Percentiles rank a stretch among this genome's conserved stretches.
These are phyloP conservation scores for Pythium rhizo-oryzae DNA, from an alignment of 352 stramenopile genomes.

Conservation along the genomic window DNA sequence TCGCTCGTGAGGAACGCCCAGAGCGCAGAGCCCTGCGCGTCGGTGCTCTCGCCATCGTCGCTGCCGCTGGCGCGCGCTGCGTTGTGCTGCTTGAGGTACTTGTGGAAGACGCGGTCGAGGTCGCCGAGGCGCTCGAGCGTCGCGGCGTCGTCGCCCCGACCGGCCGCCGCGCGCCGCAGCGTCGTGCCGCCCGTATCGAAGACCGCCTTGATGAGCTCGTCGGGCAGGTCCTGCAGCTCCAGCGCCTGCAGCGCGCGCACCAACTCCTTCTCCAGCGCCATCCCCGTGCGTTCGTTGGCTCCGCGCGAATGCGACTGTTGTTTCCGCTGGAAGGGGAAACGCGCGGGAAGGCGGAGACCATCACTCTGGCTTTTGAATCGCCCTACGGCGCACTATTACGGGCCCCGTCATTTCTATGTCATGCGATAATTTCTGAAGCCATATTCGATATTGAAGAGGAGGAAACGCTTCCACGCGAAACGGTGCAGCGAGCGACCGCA, in stretches of 20 bases:
- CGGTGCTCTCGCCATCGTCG: background rate
- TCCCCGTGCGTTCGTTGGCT: slow-evolving; percentile 2
- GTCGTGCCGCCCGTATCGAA: slow-evolving; percentile 75
- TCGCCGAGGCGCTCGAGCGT: slow-evolving; percentile 47
- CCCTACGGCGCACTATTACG: background rate
- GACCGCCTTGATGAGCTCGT: slow-evolving; percentile 50
- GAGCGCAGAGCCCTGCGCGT: slow-evolving; percentile 28
- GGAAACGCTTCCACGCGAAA: slow-evolving; percentile 5
- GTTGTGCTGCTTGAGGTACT: slow-evolving; percentile 52
- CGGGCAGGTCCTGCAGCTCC: slow-evolving; percentile 54
- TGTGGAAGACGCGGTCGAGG: slow-evolving; percentile 55
- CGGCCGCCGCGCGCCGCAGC: slow-evolving; percentile 28
- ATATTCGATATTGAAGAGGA: background rate
- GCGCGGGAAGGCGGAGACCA: slow-evolving; percentile 26
- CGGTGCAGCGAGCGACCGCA: too few species aligned
- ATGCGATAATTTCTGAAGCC: background rate
- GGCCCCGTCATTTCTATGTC: too few species aligned
- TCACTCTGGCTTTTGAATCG: slow-evolving; percentile 29
- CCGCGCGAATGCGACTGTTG: too few species aligned
- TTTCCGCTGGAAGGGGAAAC: background rate
- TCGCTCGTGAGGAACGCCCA: slow-evolving; percentile 59
- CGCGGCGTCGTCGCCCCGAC: slow-evolving; percentile 35
- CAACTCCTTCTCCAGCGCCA: slow-evolving; percentile 57
- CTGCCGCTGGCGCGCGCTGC: slow-evolving; percentile 10
- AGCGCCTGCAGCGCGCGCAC: slow-evolving; percentile 62